Conservation (phyloP, 2,329 filamentous ascomycete genomes). For the Bipolaris bicolor region DNA sequence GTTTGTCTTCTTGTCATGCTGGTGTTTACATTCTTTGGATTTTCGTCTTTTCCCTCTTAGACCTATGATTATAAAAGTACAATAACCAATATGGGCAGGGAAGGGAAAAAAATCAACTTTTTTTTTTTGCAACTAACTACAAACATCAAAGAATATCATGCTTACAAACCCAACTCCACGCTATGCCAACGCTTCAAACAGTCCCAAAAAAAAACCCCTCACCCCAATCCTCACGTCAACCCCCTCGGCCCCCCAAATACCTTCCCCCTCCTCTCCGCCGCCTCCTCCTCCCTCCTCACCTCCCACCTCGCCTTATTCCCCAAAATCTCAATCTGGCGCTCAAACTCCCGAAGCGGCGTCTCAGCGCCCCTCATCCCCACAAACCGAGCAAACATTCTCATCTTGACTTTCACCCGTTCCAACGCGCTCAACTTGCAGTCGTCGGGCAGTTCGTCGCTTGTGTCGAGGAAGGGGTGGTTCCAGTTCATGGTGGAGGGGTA, state of each 20-base stretch:
- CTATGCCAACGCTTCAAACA: neutral
- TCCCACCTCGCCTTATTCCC: slow-evolving; percentile 34
- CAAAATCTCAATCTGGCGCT: slow-evolving; percentile 48
- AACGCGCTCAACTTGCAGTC: slow-evolving; percentile 42
- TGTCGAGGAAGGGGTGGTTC: slow-evolving; percentile 53
- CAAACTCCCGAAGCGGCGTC: slow-evolving; percentile 57
- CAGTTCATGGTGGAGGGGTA: slow-evolving; percentile 75
- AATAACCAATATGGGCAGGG: no score
- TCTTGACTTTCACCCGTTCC: slow-evolving; percentile 61
- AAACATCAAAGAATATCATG: no score
- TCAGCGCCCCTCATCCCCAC: slow-evolving; percentile 72
- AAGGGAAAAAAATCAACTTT: no score
- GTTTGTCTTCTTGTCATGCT: no score
- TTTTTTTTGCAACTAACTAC: no score
- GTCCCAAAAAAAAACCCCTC: neutral
- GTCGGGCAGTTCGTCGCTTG: slow-evolving; percentile 20
- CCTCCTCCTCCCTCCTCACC: slow-evolving; percentile 26
- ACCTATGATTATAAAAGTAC: no score
- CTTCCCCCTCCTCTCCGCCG: slow-evolving; percentile 14
- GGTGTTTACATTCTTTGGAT: no score
- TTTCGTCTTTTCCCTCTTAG: no score
- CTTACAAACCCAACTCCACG: neutral
- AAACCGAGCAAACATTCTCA: slow-evolving; percentile 73
- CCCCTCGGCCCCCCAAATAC: slow-evolving; percentile 13
- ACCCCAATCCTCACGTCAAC: neutral